Conservation (phyloP, 2,329 filamentous ascomycete genomes). For the Trichoderma guizhouense region DNA sequence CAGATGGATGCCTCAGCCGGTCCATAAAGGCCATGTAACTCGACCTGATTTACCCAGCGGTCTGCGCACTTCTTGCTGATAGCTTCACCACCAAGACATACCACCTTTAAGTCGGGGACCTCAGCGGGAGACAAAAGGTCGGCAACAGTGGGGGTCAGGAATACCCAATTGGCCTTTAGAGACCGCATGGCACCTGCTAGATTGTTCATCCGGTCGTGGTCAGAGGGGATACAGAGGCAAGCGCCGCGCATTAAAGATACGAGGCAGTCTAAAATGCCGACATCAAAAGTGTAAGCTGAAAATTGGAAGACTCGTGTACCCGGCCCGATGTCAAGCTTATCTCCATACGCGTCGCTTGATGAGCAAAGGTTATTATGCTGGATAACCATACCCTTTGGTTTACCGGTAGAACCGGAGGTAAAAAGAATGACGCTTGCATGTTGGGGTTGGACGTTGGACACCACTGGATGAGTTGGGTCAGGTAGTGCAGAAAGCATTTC, state of each 20-base stretch:
- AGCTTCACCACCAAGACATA: conserved; percentile 16
- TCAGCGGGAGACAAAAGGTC: conserved; percentile 11
- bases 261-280: conserved; percentile 22
- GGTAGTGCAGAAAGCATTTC: background rate
- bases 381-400: conserved; percentile 15
- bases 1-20: conserved; percentile 17
- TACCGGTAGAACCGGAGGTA: conserved; percentile 12
- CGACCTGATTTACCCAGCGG: conserved; percentile 10
- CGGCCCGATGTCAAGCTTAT: conserved; percentile 3
- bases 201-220: conserved; percentile 20
- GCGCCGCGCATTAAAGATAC: conserved; percentile 21
- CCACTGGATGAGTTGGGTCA: background rate
- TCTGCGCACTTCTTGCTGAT: conserved; percentile 10
- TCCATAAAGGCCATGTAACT: conserved; percentile 11
- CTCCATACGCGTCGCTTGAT: conserved; percentile 12
- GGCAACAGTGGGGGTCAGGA: conserved; percentile 22
- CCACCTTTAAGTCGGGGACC: conserved; percentile 5
- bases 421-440: conserved; percentile 15
- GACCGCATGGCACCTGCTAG: conserved; percentile 15
- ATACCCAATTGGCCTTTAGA: conserved; percentile 8
- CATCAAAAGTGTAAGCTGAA: conserved; percentile 23
- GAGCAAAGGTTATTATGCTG: conserved; percentile 16
- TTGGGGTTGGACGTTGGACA: background rate
- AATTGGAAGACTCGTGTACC: conserved; percentile 21
- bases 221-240: conserved; percentile 22